These are phyloP conservation scores for Willaertia magna DNA, from an alignment of 208 protist genomes.

Conservation along the genomic window DNA sequence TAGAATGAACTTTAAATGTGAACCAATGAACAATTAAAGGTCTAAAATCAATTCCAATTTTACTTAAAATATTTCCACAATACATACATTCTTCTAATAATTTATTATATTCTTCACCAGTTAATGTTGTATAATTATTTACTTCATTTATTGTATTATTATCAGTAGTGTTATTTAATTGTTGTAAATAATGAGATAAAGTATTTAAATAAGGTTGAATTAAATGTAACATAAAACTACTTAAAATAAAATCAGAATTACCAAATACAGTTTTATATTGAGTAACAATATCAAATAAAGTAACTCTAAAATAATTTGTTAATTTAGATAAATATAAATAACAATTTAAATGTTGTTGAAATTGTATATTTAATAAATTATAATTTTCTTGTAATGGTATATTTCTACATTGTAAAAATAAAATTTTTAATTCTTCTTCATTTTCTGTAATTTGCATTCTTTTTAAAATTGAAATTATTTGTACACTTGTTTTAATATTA, in stretches of 20 bases:
- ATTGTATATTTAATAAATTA: background rate
- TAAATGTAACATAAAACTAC: background rate
- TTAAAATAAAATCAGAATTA: background rate
- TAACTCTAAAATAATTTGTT: background rate
- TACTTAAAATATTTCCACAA: background rate
- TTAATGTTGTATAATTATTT: background rate
- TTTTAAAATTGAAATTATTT: background rate
- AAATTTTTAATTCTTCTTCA: background rate
- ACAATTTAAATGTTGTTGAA: background rate
- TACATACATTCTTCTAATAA: background rate
- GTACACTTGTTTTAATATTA: background rate
- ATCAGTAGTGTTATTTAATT: background rate
- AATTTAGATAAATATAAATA: background rate
- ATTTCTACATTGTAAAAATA: conserved; percentile 3
- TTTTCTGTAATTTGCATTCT: background rate
- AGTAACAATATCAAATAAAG: background rate
- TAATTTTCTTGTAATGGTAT: background rate
- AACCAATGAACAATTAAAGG: background rate
- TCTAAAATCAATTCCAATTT: conserved; percentile 1
- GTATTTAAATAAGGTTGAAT: background rate
- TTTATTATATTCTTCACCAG: background rate
- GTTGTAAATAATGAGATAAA: background rate
- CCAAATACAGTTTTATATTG: background rate
- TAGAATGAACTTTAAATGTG: background rate
- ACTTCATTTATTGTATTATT: background rate